Base-by-base conservation (phyloP, 2,329 filamentous ascomycete genomes). In the Gaeumannomyces sp. region DNA sequence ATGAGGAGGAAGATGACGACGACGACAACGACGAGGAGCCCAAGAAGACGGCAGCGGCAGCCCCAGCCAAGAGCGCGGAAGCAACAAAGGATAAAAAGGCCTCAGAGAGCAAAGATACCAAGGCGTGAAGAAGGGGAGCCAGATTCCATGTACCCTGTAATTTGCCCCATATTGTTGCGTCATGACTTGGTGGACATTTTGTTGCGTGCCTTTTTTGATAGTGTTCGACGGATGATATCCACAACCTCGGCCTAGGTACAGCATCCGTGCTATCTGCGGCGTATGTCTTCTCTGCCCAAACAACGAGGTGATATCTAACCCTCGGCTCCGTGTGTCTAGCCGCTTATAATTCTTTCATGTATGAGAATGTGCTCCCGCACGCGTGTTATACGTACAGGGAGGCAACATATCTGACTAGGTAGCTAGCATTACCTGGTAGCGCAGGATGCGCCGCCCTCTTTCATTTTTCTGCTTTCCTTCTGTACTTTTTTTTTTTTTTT, bases 1-100 rank as follows among this genome's bases (percentile, higher is more conserved):
- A 75, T 10, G 72, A 72, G 1, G 75, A 73, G 1, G 70, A 76
- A 7, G 71, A 73, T 0, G 73, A 76, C 2, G 72, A 72, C 1
- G 68, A 71, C 1, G 72, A 70, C 2, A 65, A 70, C 0, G 69
- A 68, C 0, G 68, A 71, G 0, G 69, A 72, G 0, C 72, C 73
- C 0, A 71, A 74, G 2, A 71, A 73, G 14, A 68, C 69, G 7
- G 66, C 70, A 3, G 70, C 70, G 11, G 67, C 72, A 31, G 38
- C 25, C 19, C 25, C 25, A 3, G 45, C 45, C 45, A 53, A 53
- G 45, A 53, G 19, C 45, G 7, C 45, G 45, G 45, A 53, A 19
- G 16, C 45, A 53, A 4, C 45, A 53, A 53, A 53, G 45, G 22
- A 53, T 8, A 53, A n/a, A 53, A 53, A 53, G 45, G 22, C 19